Percentiles rank a stretch among this genome's conserved stretches.
Evolutionary conservation across 208 protist genomes (phyloP).

Genomic region (Blastocrithidia nonstop): DNA sequence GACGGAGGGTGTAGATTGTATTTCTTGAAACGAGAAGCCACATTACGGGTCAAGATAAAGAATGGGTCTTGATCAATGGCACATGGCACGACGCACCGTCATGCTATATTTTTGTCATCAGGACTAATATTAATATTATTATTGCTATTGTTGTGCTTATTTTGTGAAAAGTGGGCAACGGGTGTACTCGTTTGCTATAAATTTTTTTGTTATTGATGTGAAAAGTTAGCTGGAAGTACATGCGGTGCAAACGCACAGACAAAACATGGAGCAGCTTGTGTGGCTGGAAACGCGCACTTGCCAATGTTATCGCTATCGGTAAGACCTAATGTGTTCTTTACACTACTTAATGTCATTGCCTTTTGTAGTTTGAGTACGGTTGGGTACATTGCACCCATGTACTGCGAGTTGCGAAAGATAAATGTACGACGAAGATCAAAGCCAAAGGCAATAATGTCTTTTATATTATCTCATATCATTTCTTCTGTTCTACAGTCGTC

Average conservation of each 20-base stretch:
- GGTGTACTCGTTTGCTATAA: background rate
- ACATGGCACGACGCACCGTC: constrained; percentile 97
- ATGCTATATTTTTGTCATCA: constrained; percentile 8
- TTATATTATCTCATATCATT: constrained; percentile 91
- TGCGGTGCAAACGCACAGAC: constrained; percentile 84
- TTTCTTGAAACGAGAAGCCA: constrained; percentile 83
- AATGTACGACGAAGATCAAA: constrained; percentile 97
- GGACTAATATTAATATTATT: constrained; percentile 2
- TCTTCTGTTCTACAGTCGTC: constrained; percentile 53
- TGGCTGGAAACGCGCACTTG: constrained; percentile 93
- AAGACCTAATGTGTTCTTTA: constrained; percentile 91
- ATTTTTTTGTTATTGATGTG: background rate
- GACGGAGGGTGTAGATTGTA: constrained; percentile 91
- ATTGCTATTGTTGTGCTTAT: background rate
- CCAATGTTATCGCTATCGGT: constrained; percentile 85
- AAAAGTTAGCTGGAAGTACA: constrained; percentile 55
- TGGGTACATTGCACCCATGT: constrained; percentile 93
- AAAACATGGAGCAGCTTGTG: constrained; percentile 96
- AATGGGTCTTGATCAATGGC: constrained; percentile 96
- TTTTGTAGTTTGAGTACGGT: constrained; percentile 91
- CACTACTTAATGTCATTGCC: constrained; percentile 80
- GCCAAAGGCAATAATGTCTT: constrained; percentile 98
- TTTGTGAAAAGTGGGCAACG: background rate
- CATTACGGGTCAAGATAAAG: constrained; percentile 95
- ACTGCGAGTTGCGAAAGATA: constrained; percentile 98